Evolutionary conservation across 441 rosid genomes (phyloP), one percentile per base, ranked within the genome.

Genomic region (Jatropha multifida): DNA sequence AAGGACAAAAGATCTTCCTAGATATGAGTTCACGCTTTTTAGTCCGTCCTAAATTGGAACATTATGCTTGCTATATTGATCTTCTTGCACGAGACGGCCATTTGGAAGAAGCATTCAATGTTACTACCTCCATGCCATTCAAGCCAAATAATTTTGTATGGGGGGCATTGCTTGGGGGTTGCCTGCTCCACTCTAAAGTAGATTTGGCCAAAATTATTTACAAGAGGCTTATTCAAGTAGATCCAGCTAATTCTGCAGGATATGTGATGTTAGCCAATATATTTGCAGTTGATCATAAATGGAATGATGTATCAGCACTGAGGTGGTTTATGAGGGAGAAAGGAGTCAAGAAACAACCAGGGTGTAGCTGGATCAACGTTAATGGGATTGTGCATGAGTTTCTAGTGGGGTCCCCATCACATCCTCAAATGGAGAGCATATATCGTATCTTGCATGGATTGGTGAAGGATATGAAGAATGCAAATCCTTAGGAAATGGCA

Each of bases 161-260:
- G 89, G 87, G 88, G 32, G 78, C 86, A 51, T 68, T 85, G 75
- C 86, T 85, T 15, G 84, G 86, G 23, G 87, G 89, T 69, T 84
- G 87, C 61, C 52, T 84, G 69, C 83, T 84, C 74, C 86, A 82
- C 37, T 77, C 73, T 38, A 79, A 84, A 64, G 52, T 68, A 51
- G 85, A 82, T 52, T 52, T 80, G 41, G 84, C 88, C 61, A 80
- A 64, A 74, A 49, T 48, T 41, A 74, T 82, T 11, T 79, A 80
- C 5, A 59, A 49, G 48, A 80, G 26, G 68, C 83, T 83, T 58
- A 74, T 79, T 61, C 82, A 84, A 76, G 52, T 71, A 38, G 81
- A 82, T 63, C 82, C 87, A 3, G 9, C 52, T 68, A 82, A 84
- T 68, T 80, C 85, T 9, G 85, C 82, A 7, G 54, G 77, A 41